These are phyloP conservation scores for Aspergillus versicolor DNA, from an alignment of 2,329 filamentous ascomycete species.

Conservation along the genomic window DNA sequence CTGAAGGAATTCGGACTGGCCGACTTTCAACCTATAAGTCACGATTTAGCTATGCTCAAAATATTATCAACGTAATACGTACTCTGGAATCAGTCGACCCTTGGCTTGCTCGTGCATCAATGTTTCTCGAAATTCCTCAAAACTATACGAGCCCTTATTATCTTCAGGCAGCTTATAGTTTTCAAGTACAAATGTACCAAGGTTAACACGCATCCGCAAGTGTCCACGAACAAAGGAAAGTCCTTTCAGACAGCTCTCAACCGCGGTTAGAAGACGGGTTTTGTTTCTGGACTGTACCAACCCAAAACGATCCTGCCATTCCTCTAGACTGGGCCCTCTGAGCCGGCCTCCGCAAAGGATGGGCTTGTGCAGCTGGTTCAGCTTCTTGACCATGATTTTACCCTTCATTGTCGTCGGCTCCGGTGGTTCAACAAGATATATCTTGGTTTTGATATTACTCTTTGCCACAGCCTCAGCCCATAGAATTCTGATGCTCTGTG, in stretches of 20 bases:
- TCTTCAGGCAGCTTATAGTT: conserved; percentile 32
- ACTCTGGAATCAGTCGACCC: conserved; percentile 40
- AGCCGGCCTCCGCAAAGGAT: conserved; percentile 21
- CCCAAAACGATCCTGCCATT: conserved; percentile 22
- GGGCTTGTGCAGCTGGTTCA: conserved; percentile 18
- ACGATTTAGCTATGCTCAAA: background rate
- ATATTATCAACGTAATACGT: conserved; percentile 14
- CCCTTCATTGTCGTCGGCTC: conserved; percentile 17
- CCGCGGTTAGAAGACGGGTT: conserved; percentile 26
- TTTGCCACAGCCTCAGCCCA: conserved; percentile 31
- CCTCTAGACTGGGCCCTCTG: conserved; percentile 16
- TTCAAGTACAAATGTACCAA: conserved; percentile 42
- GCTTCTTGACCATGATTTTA: conserved; percentile 27
- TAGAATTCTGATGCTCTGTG: conserved; percentile 24
- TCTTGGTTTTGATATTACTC: conserved; percentile 29
- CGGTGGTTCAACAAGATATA: conserved; percentile 35
- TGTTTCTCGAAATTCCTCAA: conserved; percentile 44
- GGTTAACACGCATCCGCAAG: conserved; percentile 43
- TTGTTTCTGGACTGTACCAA: conserved; percentile 31
- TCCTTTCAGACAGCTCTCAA: conserved; percentile 32
- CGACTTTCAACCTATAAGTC: conserved; percentile 24
- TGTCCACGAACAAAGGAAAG: conserved; percentile 34
- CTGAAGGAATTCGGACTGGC: conserved; percentile 27
- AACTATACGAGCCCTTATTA: conserved; percentile 26
- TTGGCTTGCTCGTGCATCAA: conserved; percentile 35